Percentiles rank a stretch among this genome's conserved stretches.
Conservation (phyloP, 371 early-diverging fungal genomes). For the Mortierella sp. region DNA sequence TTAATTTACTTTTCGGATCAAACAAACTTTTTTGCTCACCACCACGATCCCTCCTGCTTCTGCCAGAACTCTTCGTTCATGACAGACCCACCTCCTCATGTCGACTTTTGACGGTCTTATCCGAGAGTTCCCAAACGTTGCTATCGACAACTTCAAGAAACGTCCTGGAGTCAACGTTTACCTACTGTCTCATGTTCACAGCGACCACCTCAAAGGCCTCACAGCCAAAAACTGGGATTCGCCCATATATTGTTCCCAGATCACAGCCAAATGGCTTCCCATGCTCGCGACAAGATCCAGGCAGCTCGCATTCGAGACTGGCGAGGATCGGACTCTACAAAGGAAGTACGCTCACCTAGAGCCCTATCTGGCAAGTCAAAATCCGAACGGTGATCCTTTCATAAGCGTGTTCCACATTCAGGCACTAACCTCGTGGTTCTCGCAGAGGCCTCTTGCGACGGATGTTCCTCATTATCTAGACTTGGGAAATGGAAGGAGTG, state of each 20-base stretch:
- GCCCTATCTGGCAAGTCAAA: slow-evolving; percentile 21
- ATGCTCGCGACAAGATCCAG: slow-evolving; percentile 41
- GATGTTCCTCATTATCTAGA: slow-evolving; percentile 37
- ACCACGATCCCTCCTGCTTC: no score
- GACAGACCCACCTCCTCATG: slow-evolving; percentile 27
- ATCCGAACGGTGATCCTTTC: not conserved
- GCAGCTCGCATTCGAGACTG: slow-evolving; percentile 30
- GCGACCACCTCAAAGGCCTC: slow-evolving; percentile 56
- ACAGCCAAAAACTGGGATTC: slow-evolving; percentile 31
- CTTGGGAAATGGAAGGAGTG: slow-evolving; percentile 39
- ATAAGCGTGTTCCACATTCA: not conserved
- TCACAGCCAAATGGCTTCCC: slow-evolving; percentile 52
- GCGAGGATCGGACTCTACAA: slow-evolving; percentile 12
- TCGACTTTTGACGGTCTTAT: slow-evolving; percentile 60
- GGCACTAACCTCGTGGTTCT: not conserved
- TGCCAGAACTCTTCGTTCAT: not conserved
- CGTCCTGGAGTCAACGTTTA: slow-evolving; percentile 46
- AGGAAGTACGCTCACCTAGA: slow-evolving; percentile 40
- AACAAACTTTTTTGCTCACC: no score
- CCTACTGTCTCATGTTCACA: slow-evolving; percentile 58
- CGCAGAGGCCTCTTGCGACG: slow-evolving; percentile 27
- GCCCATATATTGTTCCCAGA: slow-evolving; percentile 53
- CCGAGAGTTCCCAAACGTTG: slow-evolving; percentile 57
- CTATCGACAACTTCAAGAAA: slow-evolving; percentile 55
- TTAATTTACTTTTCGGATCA: no score